Base-by-base conservation (phyloP, 352 stramenopile species). In the Pythium aristosporum region DNA sequence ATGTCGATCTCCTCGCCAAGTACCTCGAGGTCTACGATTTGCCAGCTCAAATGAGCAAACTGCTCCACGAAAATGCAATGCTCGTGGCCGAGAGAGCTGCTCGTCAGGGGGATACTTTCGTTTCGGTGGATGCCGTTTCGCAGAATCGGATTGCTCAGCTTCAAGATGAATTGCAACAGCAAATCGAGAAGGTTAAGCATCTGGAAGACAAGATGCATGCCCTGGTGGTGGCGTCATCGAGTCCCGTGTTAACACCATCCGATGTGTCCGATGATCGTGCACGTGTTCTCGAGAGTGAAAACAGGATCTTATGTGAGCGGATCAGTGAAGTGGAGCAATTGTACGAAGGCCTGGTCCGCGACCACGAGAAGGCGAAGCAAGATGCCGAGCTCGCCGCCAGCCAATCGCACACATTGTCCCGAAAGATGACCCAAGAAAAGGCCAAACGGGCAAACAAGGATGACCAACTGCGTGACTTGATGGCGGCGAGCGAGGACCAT, bases 401-500 rank as follows among this genome's bases (percentile, higher is more conserved):
- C 9, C 85, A 94, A 42, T 81, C 83, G 1, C 86, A 90, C 42
- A 68, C 71, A 4, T 49, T 94, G 11, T 77, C 76, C 11, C 75
- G 68, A 15, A 69, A 75, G 41, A 61, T 64, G 15, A 67, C 61
- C 2, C 77, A 82, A 50, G 71, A 79, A 20, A 77, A 78, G n/a
- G 51, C 68, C 12, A 77, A 86, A 30, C 61, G 77, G 10, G 71
- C 88, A 3, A 72, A 90, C 32, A 66, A 91, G 25, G 75, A 91
- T 34, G 74, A 92, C 5, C 78, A 86, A 12, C 57, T 91, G 8
- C 71, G 72, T 6, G 80, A 97, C 36, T 67, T 96, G 15, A 89
- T 92, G 59, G 77, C 73, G 0, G 76, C 85, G 0, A 93, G 76
- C 3, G 92, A 98, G 63, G 94, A 98, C 67, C 89, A 97, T 44